Percentiles rank a stretch among this genome's conserved stretches.
phyloP scores from a whole-genome alignment of 805 yeast species.

The Yarrowia sp. region DNA sequence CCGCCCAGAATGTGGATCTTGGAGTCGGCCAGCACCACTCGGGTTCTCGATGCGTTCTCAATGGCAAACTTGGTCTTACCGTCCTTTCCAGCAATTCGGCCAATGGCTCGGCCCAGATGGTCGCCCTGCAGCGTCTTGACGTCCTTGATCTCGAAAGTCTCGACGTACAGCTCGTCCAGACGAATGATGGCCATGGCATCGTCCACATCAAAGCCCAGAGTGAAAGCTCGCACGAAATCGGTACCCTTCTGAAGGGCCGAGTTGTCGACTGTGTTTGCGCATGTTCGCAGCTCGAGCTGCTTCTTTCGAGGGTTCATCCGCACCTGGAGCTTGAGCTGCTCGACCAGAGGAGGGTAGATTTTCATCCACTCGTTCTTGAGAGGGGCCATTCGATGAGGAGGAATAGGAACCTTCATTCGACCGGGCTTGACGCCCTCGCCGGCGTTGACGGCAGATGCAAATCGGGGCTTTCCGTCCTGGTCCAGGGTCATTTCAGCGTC shows the following conservation, averaged over 20 bases:
- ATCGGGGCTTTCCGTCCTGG: conserved; percentile 87
- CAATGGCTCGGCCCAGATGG: conserved; percentile 97
- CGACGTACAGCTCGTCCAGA: conserved; percentile 94
- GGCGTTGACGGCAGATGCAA: conserved; percentile 72
- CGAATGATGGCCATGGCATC: conserved; percentile 95
- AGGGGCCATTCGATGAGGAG: conserved; percentile 97
- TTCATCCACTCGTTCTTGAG: conserved; percentile 89
- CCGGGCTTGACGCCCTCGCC: conserved; percentile 77
- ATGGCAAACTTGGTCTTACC: conserved; percentile 98
- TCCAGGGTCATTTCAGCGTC: conserved; percentile 62
- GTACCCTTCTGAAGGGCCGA: conserved; percentile 98
- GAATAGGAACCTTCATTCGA: conserved; percentile 87
- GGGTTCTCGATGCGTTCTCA: conserved; percentile 97
- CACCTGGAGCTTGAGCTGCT: conserved; percentile 91
- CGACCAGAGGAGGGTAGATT: conserved; percentile 94
- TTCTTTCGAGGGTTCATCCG: conserved; percentile 85
- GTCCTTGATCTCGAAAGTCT: conserved; percentile 95
- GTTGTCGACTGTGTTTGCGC: conserved; percentile 81
- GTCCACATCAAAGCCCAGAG: conserved; percentile 95
- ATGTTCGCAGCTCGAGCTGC: conserved; percentile 87
- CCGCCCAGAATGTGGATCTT: conserved; percentile 98
- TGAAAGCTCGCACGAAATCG: conserved; percentile 93
- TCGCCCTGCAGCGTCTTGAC: conserved; percentile 95
- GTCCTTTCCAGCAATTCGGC: conserved; percentile 99
- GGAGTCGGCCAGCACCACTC: conserved; percentile 96